Evolutionary conservation across 2,329 filamentous ascomycete genomes (phyloP).

Genomic region (Fusarium coffeatum): DNA sequence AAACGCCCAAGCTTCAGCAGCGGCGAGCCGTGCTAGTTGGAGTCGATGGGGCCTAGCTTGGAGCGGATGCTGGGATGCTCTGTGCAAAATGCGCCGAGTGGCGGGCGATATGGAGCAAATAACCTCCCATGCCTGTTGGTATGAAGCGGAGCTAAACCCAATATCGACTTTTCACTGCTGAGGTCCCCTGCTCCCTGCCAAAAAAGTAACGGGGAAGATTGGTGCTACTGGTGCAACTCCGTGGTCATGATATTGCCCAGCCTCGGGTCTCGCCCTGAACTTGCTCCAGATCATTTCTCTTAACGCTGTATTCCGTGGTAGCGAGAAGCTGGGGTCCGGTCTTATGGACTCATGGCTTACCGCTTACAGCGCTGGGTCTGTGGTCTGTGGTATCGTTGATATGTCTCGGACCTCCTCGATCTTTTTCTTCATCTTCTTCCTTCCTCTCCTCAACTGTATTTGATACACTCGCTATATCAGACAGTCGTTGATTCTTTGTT

Average conservation of each 20-base stretch:
- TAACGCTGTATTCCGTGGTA: slow-evolving; percentile 23
- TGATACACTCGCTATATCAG: slow-evolving; percentile 32
- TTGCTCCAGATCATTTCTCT: slow-evolving; percentile 43
- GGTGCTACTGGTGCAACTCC: slow-evolving; percentile 33
- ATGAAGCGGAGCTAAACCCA: slow-evolving; percentile 39
- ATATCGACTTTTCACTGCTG: slow-evolving; percentile 34
- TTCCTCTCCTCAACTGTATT: slow-evolving; percentile 24
- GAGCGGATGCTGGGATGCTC: slow-evolving; percentile 26
- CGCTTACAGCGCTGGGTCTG: slow-evolving; percentile 1
- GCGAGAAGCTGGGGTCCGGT: slow-evolving; percentile 9
- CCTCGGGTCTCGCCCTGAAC: slow-evolving; percentile 42
- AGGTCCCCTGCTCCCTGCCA: slow-evolving; percentile 30
- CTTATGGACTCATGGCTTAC: not conserved
- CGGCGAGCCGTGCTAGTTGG: slow-evolving; percentile 27
- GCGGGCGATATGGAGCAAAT: slow-evolving; percentile 36
- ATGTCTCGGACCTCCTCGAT: slow-evolving; percentile 24
- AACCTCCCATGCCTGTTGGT: slow-evolving; percentile 29
- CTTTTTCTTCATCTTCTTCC: slow-evolving; percentile 27
- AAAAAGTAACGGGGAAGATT: slow-evolving; percentile 12
- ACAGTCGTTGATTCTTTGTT: slow-evolving; percentile 21
- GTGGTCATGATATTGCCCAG: slow-evolving; percentile 45
- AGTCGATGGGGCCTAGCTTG: slow-evolving; percentile 30
- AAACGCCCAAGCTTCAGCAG: slow-evolving; percentile 36
- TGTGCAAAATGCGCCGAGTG: slow-evolving; percentile 42
- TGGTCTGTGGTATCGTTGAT: slow-evolving; percentile 13